Evolutionary conservation across 192 early-diverging fungal species (phyloP), one percentile per base, ranked within the genome.

Genomic region (Podila epigama): DNA sequence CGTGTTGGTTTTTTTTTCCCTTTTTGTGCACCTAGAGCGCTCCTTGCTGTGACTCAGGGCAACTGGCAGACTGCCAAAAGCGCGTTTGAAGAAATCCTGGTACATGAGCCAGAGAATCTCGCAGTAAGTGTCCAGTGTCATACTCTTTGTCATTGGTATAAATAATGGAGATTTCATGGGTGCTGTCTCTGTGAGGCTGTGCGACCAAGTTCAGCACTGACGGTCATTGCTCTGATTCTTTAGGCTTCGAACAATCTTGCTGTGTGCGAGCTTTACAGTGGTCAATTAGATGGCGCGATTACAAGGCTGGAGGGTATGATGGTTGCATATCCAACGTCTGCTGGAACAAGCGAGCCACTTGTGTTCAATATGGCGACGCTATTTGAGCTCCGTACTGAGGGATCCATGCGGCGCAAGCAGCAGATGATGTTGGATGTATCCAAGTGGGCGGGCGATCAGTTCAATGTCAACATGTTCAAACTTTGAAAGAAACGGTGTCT

Each of bases 301-400:
- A 65, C 71, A 33, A 32, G 81, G 18, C 33, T 87, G 11, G 83
- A 87, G 51, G 44, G 51, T 11, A 29, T 84, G 33, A 70, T 78
- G 53, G 55, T 70, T 42, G 58, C 82, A 18, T 68, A 83, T 22
- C 83, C 82, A 5, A 75, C 69, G 8, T 70, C 83, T 22, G 83
- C 84, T 27, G 80, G 83, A 10, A 68, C 80, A 29, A 81, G 84
- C 32, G 83, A 83, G 57, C 70, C 81, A 10, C 59, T 78, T 13
- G 57, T 87, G 15, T 80, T 82, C 59, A 87, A 87, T 52, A 58
- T 87, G 70, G 84, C 83, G 53, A 87, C 82, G 6, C 70, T 87
- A 20, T 85, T 81, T 64, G 86, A 87, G 36, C 66, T 87, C 18
- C 55, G 86, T 20, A 82, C 75, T 18, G 86, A 83, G 50, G 65